Evolutionary conservation across 495 filamentous ascomycete species (phyloP), one percentile per base, ranked within the genome.

Genomic region (Tuber borchii): DNA sequence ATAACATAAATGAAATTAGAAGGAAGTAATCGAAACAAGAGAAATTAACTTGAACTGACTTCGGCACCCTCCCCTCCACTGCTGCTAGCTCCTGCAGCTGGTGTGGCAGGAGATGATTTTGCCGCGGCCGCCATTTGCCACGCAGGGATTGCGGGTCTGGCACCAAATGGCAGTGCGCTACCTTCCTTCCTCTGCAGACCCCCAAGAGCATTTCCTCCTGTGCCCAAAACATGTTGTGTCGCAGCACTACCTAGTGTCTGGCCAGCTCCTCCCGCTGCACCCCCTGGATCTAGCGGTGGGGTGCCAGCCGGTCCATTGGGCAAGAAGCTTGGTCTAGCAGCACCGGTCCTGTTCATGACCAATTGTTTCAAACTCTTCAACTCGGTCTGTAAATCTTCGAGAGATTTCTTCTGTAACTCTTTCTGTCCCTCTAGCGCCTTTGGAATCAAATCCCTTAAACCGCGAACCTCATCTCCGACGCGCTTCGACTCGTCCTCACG

Each of bases 291-390:
- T 73, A 86, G 81, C 82, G 77, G 86, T 69, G 77, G 85, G 80
- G 78, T 86, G 78, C 71, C 86, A 80, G 75, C 83, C 82, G 77
- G 83, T 9, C 78, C 79, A 31, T 71, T 81, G 3, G 76, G 74
- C 42, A 76, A 68, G 46, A 75, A 81, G 9, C 43, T 73, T 14
- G 77, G 74, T 70, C 76, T 42, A 56, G 82, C 72, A 76, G 83
- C 71, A 75, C 70, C 75, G 73, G 78, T 76, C 45, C 82, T 31
- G 72, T 82, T 78, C 70, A 83, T 77, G 51, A 83, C 77, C 76
- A 99, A 86, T 31, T 90, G 90, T 86, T 97, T 97, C 75, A 99
- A 85, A 83, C 94, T 97, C 89, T 92, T 93, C 76, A 99, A 87
- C 84, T 99, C 95, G 16, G 87, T 88, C 74, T 93, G 91, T 71